Conservation (phyloP, 495 filamentous ascomycete species). For the Astrothelium subdiscretum region DNA sequence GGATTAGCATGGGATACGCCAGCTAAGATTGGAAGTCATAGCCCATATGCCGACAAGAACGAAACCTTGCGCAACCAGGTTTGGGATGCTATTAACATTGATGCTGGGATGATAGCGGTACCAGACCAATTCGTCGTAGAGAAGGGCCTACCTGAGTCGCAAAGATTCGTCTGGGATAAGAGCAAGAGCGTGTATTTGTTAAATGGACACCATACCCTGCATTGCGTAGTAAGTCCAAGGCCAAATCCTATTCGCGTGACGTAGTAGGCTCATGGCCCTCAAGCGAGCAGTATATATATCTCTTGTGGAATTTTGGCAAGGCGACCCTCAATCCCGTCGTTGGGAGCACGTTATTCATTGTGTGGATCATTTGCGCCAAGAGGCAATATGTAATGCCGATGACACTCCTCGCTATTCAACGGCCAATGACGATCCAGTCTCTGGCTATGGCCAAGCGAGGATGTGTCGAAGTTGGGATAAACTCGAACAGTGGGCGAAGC, state of each 20-base stretch:
- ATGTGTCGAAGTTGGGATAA: neutral
- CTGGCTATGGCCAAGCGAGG: neutral
- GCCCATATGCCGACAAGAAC: neutral
- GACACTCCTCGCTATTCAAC: conserved; percentile 3
- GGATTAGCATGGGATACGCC: neutral
- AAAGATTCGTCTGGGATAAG: neutral
- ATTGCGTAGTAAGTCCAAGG: neutral
- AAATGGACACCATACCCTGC: neutral
- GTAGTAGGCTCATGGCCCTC: neutral
- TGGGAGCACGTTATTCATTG: conserved; percentile 3
- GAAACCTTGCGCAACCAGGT: neutral
- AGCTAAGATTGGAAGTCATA: neutral
- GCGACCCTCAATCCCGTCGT: neutral
- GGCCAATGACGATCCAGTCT: neutral
- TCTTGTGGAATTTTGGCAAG: neutral
- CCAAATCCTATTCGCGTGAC: neutral
- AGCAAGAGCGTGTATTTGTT: neutral
- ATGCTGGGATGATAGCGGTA: neutral
- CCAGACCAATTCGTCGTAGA: neutral
- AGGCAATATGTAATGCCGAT: conserved; percentile 8
- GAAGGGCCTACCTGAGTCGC: neutral
- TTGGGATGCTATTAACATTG: neutral
- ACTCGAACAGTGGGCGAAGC: neutral
- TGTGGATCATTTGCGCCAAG: conserved; percentile 11
- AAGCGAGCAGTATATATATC: neutral